Base-by-base conservation (phyloP, 2,329 filamentous ascomycete genomes). In the Calonectria fujianensis region DNA sequence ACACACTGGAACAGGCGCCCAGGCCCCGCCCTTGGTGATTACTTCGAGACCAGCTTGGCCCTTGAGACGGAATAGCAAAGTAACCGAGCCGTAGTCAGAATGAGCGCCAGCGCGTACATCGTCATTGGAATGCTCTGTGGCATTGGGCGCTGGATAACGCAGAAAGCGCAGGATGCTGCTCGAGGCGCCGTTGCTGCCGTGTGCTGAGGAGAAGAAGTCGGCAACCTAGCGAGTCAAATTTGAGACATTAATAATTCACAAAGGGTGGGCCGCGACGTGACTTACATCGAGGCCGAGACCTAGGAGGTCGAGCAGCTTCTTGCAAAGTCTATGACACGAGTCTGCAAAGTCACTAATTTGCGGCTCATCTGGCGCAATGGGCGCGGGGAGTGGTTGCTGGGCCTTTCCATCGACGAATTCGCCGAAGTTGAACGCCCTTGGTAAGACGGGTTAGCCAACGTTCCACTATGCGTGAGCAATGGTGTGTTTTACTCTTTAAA, bases 21-120 rank as follows among this genome's bases (percentile, higher is more conserved):
- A 89, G 16, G 82, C 77, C 27, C 84, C 85, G 20, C 89, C 86
- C 0, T 88, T 89, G 2, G 92, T 93, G 9, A 93, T 89, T 75
- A 98, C 93, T 84, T 98, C 96, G 1, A 99, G 89, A 0, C 97
- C 97, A 0, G 96, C 93, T 81, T 98, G 96, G 2, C 94, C 94
- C 0, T 91, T 91, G 2, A 96, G 91, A 78, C 97, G 95, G 88
- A 99, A 98, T 14, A 98, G 90, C n/a, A 93, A 87, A 2, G 92
- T 93, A 73, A 93, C 85, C 74, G 89, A 91, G 71, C 92, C 92
- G 85, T 98, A 98, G 86, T 98, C 96, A 6, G 94, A 96, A 85
- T 98, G 96, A 0, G 96, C 96, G 72, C 96, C 97, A 9, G 96
- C 96, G 35, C 96, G 93, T 75, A 98, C 91, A 81, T 96, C 94